Conservation (phyloP, 208 protist genomes). For the Acanthamoeba triangularis region DNA sequence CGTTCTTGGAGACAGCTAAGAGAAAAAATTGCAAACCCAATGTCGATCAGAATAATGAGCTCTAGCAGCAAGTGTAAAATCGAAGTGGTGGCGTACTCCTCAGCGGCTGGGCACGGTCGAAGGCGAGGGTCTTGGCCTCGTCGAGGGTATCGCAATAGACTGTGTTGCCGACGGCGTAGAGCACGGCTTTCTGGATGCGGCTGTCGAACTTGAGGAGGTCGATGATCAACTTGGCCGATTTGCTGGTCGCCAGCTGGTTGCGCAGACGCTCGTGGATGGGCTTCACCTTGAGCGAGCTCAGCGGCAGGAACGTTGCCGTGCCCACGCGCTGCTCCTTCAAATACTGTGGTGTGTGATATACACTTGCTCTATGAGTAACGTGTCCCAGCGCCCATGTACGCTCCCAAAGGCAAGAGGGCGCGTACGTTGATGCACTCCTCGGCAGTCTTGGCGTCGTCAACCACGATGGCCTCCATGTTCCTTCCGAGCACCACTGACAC, state of each 20-base stretch:
- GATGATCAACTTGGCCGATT: conserved; percentile 93
- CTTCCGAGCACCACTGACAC: conserved; percentile 97
- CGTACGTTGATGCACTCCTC: conserved; percentile 94
- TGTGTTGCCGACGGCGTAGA: conserved; percentile 97
- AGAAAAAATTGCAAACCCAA: not conserved
- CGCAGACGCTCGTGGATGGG: conserved; percentile 95
- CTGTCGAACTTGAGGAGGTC: conserved; percentile 92
- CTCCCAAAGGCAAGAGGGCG: not conserved
- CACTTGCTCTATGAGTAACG: conserved; percentile 1
- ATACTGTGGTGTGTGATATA: conserved; percentile 88
- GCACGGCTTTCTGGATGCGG: conserved; percentile 93
- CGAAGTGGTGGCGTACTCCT: not conserved
- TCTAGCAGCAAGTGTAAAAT: not conserved
- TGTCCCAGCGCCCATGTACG: not conserved
- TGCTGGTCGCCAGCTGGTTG: conserved; percentile 94
- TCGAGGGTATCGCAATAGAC: conserved; percentile 97
- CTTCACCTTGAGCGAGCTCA: conserved; percentile 95
- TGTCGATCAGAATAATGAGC: not conserved
- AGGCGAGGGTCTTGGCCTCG: conserved; percentile 90
- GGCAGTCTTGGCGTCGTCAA: conserved; percentile 96
- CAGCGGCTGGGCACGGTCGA: not conserved
- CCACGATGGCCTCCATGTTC: conserved; percentile 97
- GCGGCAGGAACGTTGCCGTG: conserved; percentile 97
- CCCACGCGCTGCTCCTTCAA: conserved; percentile 96
- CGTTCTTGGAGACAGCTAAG: conserved; percentile 96